Evolutionary conservation across 495 filamentous ascomycete species (phyloP).

Genomic region (Staphylotrichum longicolle): DNA sequence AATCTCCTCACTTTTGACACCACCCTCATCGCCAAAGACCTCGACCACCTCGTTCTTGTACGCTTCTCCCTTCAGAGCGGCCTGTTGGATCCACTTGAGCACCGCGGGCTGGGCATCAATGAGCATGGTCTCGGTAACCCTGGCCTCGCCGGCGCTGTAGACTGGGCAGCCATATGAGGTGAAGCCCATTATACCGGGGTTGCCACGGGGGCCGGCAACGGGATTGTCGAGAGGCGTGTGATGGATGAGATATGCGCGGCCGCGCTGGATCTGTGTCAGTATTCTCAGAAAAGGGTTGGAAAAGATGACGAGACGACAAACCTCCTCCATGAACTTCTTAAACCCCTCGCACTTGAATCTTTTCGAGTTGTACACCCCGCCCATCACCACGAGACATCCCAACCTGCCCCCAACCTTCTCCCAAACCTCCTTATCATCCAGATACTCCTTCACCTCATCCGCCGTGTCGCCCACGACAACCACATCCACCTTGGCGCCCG

Average conservation of each 20-base stretch:
- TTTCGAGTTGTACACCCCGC: constrained; percentile 35
- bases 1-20: neutral
- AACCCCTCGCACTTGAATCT: constrained; percentile 42
- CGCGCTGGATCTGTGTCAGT: constrained; percentile 42
- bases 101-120: constrained; percentile 36
- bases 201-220: constrained; percentile 47
- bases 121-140: constrained; percentile 39
- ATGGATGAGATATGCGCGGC: constrained; percentile 60
- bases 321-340: constrained; percentile 46
- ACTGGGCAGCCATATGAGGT: constrained; percentile 45
- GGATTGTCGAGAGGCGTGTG: constrained; percentile 46
- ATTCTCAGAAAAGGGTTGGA: neutral
- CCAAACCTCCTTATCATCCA: constrained; percentile 54
- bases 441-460: constrained; percentile 51
- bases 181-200: constrained; percentile 29
- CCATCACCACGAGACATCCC: constrained; percentile 42
- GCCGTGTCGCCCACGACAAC: constrained; percentile 62
- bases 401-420: constrained; percentile 39
- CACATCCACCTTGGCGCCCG: constrained; percentile 58
- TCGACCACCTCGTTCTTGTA: constrained; percentile 39
- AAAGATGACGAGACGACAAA: constrained; percentile 29
- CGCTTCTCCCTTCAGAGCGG: constrained; percentile 31
- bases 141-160: constrained; percentile 44
- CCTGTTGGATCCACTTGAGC: constrained; percentile 48
- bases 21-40: constrained; percentile 18